Percentiles rank a stretch among this genome's conserved stretches.
These are phyloP conservation scores for Hydnum rufescens DNA, from an alignment of 768 basidiomycete species.

Conservation along the genomic window DNA sequence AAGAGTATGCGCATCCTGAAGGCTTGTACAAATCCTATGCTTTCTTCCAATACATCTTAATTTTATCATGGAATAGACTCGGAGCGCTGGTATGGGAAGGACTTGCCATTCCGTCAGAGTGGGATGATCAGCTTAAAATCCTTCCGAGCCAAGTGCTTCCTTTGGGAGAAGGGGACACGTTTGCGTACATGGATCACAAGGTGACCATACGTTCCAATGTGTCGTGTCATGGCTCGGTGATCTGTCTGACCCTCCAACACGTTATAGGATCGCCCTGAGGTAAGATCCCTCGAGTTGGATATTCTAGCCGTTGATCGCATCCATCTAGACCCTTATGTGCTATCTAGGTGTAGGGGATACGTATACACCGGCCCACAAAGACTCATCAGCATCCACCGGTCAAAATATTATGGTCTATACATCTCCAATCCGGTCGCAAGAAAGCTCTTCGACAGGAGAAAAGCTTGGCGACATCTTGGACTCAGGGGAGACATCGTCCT, in stretches of 20 bases:
- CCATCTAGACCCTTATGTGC: conserved; percentile 46
- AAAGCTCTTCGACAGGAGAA: not conserved
- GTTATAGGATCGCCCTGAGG: conserved; percentile 35
- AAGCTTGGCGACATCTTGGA: not conserved
- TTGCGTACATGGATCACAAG: conserved; percentile 32
- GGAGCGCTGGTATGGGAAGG: conserved; percentile 58
- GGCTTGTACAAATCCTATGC: conserved; percentile 17
- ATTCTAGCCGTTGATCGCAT: not conserved
- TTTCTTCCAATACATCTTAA: not conserved
- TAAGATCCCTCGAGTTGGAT: not conserved
- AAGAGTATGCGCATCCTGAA: conserved; percentile 20
- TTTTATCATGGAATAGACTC: not conserved
- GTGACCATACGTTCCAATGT: conserved; percentile 18
- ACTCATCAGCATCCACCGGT: conserved; percentile 35
- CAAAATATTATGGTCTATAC: not conserved
- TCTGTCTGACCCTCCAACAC: conserved; percentile 1
- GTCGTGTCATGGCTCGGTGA: not conserved
- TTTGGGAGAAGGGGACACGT: conserved; percentile 33
- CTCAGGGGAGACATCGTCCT: not conserved
- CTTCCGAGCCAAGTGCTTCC: conserved; percentile 37
- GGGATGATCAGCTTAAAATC: conserved; percentile 28
- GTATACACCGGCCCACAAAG: conserved; percentile 70
- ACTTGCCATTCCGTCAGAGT: conserved; percentile 46
- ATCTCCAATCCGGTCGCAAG: not conserved
- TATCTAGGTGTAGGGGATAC: conserved; percentile 70